phyloP scores from a whole-genome alignment of 2,329 filamentous ascomycete genomes.

The Aspergillus pseudoterreus region DNA sequence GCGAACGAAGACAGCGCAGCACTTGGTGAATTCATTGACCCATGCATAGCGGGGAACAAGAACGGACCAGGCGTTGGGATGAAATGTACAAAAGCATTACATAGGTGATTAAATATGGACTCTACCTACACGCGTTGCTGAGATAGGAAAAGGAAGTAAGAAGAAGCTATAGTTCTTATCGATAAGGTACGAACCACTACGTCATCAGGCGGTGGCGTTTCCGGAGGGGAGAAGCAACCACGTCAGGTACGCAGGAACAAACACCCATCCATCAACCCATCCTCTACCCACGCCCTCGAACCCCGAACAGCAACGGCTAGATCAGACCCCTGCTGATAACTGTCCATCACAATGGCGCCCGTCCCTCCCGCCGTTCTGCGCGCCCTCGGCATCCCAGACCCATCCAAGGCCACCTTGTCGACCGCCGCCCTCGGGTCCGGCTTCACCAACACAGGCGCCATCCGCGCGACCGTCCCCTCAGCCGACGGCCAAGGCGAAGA shows the following conservation, averaged over 20 bases:
- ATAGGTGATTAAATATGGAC: not conserved
- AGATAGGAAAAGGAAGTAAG: not conserved
- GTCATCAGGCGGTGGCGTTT: constrained; percentile 5
- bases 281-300: not conserved
- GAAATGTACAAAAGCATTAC: not conserved
- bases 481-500: constrained; percentile 16
- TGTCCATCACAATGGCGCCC: constrained; percentile 22
- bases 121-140: not conserved
- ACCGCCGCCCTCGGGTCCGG: constrained; percentile 39
- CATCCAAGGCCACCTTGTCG: constrained; percentile 32
- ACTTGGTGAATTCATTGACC: constrained; percentile 56
- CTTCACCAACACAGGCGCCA: constrained; percentile 43
- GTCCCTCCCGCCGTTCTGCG: constrained; percentile 30
- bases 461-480: constrained; percentile 29
- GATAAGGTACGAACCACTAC: constrained; percentile 7
- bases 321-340: too few relatives aligned
- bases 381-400: constrained; percentile 35
- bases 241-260: constrained; percentile 1
- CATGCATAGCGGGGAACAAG: constrained; percentile 10
- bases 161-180: constrained; percentile 9
- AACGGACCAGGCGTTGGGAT: not conserved
- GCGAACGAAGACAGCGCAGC: constrained; percentile 73
- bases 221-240: not conserved
- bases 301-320: too few relatives aligned
- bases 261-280: not conserved